Evolutionary conservation across 495 filamentous ascomycete genomes (phyloP).

Genomic region (Beverwykella pulmonaria): DNA sequence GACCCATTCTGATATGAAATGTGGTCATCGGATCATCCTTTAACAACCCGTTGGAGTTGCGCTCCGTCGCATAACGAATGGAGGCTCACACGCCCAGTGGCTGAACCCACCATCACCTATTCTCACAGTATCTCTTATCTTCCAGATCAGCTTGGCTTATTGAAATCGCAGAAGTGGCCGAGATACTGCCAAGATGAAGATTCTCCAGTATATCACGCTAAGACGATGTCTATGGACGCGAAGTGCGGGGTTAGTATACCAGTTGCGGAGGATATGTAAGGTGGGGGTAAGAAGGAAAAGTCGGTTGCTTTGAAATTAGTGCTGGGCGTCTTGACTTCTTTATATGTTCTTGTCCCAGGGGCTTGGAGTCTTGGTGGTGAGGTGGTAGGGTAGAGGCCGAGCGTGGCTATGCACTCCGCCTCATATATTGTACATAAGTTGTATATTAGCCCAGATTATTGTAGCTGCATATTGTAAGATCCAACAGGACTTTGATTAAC

Average conservation of each 20-base stretch:
- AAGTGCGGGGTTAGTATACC: slow-evolving; percentile 10
- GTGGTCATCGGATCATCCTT: slow-evolving; percentile 18
- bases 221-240: background rate
- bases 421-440: background rate
- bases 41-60: slow-evolving; percentile 8
- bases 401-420: slow-evolving; percentile 9
- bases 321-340: background rate
- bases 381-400: background rate
- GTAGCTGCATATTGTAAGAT: background rate
- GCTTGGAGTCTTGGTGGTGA: slow-evolving; percentile 6
- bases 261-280: slow-evolving; percentile 2
- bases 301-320: background rate
- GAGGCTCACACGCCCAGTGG: background rate
- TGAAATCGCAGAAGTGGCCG: background rate
- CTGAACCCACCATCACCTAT: slow-evolving; percentile 10
- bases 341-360: slow-evolving; percentile 23
- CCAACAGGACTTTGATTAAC: no score
- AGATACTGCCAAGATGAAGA: slow-evolving; percentile 11
- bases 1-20: slow-evolving; percentile 19
- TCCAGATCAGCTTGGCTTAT: slow-evolving; percentile 6
- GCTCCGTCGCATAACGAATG: slow-evolving; percentile 9
- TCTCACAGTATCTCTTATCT: background rate
- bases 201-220: slow-evolving; percentile 16
- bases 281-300: slow-evolving; percentile 7
- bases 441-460: background rate